These are phyloP conservation scores for Aspergillus olivimuriae DNA, from an alignment of 495 filamentous ascomycete genomes.

Conservation along the genomic window DNA sequence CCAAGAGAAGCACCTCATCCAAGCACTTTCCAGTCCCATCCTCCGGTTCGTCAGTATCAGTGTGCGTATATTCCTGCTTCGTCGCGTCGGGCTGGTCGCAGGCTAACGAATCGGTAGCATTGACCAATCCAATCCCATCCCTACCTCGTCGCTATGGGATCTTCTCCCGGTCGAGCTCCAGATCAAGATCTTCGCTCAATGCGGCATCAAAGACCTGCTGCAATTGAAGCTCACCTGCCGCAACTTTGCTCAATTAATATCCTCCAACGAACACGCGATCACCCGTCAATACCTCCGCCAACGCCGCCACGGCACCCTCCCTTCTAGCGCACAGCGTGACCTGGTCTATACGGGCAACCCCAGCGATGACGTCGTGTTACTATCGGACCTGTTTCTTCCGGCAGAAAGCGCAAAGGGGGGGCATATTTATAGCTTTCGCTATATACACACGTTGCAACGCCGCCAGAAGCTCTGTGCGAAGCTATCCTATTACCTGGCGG, in stretches of 20 bases:
- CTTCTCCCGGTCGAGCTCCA: conserved; percentile 38
- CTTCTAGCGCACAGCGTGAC: conserved; percentile 33
- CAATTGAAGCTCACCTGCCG: conserved; percentile 36
- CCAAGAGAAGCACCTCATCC: conserved; percentile 17
- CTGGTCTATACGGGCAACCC: conserved; percentile 39
- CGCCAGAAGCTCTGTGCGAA: conserved; percentile 36
- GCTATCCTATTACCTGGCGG: conserved; percentile 38
- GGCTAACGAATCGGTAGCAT: conserved; percentile 12
- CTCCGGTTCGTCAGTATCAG: conserved; percentile 14
- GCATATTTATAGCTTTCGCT: conserved; percentile 40
- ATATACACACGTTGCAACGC: conserved; percentile 31
- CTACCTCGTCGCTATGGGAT: conserved; percentile 32
- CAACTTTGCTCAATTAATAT: conserved; percentile 31
- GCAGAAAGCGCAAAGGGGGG: conserved; percentile 39
- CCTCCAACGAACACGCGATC: conserved; percentile 34
- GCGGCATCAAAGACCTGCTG: conserved; percentile 32
- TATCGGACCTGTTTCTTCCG: conserved; percentile 41
- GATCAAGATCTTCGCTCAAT: conserved; percentile 39
- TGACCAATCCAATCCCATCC: conserved; percentile 12
- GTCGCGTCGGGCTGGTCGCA: too few species aligned
- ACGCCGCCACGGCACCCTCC: conserved; percentile 41
- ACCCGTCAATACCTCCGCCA: conserved; percentile 38
- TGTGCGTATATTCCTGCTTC: conserved; percentile 10
- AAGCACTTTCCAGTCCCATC: conserved; percentile 16
- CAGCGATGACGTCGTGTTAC: conserved; percentile 39